Percentiles rank a stretch among this genome's conserved stretches.
phyloP scores from a whole-genome alignment of 352 stramenopile genomes.

The Thraustotheca clavata region DNA sequence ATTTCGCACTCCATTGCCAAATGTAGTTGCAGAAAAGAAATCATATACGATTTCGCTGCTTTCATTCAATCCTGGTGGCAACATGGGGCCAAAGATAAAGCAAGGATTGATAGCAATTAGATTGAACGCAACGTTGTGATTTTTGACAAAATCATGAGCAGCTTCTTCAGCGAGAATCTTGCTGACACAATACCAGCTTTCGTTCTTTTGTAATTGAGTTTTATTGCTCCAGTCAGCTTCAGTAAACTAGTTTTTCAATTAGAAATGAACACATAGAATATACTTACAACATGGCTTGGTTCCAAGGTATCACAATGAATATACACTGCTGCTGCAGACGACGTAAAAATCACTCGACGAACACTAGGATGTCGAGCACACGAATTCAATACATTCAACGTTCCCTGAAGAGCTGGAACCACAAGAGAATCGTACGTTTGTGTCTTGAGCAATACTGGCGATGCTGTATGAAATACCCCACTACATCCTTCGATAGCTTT shows the following conservation, averaged over 20 bases:
- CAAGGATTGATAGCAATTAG: slow-evolving; percentile 26
- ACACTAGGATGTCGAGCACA: slow-evolving; percentile 21
- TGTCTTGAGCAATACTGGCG: slow-evolving; percentile 27
- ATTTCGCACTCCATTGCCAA: not conserved
- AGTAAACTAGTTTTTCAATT: slow-evolving; percentile 10
- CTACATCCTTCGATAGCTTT: slow-evolving; percentile 24
- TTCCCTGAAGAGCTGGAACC: slow-evolving; percentile 25
- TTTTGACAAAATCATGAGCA: slow-evolving; percentile 24
- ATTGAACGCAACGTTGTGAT: slow-evolving; percentile 8
- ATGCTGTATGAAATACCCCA: slow-evolving; percentile 29
- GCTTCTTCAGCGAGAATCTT: slow-evolving; percentile 29
- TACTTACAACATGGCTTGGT: slow-evolving; percentile 6
- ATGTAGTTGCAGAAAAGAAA: slow-evolving; percentile 6
- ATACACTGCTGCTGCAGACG: slow-evolving; percentile 23
- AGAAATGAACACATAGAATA: not conserved
- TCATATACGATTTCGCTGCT: slow-evolving; percentile 22
- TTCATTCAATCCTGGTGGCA: slow-evolving; percentile 25
- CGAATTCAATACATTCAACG: slow-evolving; percentile 25
- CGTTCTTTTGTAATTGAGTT: slow-evolving; percentile 2
- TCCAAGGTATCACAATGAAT: slow-evolving; percentile 7
- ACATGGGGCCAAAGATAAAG: slow-evolving; percentile 29
- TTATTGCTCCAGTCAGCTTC: slow-evolving; percentile 29
- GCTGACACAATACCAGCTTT: slow-evolving; percentile 24
- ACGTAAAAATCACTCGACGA: slow-evolving; percentile 26
- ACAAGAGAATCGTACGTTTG: slow-evolving; percentile 5